Percentiles rank a stretch among this genome's conserved stretches.
These are phyloP conservation scores for Apiospora arundinis DNA, from an alignment of 2,329 filamentous ascomycete species.

Conservation along the genomic window DNA sequence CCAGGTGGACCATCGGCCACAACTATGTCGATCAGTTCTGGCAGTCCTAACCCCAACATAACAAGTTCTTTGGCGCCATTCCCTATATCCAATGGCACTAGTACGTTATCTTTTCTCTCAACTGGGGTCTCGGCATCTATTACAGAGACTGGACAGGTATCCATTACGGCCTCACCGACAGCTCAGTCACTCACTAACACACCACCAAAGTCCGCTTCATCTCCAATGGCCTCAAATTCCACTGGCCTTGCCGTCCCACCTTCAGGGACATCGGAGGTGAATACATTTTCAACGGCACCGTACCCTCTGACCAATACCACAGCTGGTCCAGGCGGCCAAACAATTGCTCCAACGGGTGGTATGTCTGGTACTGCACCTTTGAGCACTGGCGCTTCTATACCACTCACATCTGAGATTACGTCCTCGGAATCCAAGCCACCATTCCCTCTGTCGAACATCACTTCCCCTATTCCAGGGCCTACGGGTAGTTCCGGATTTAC, in stretches of 20 bases:
- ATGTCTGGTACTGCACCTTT: conserved; percentile 6
- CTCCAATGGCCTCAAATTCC: background rate
- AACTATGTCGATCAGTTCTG: background rate
- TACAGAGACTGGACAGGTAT: background rate
- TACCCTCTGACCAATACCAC: conserved; percentile 30
- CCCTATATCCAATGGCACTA: conserved; percentile 17
- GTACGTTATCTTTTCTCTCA: background rate
- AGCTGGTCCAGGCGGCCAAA: conserved; percentile 24
- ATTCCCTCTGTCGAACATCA: conserved; percentile 31
- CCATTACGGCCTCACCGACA: background rate
- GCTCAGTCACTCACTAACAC: background rate
- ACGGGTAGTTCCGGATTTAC: conserved; percentile 24
- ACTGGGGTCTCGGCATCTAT: background rate
- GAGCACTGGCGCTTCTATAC: conserved; percentile 14
- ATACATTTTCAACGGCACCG: conserved; percentile 24
- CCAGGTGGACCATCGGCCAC: conserved; percentile 1
- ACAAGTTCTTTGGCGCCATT: conserved; percentile 4
- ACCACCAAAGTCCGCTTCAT: background rate
- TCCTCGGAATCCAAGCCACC: conserved; percentile 25
- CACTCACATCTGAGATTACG: background rate
- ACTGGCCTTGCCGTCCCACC: background rate
- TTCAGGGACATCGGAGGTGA: background rate
- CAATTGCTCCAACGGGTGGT: conserved; percentile 23
- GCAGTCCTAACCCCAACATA: background rate
- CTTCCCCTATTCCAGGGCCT: conserved; percentile 23